Base-by-base conservation (phyloP, 2,329 filamentous ascomycete species). In the Neocucurbitaria cava region DNA sequence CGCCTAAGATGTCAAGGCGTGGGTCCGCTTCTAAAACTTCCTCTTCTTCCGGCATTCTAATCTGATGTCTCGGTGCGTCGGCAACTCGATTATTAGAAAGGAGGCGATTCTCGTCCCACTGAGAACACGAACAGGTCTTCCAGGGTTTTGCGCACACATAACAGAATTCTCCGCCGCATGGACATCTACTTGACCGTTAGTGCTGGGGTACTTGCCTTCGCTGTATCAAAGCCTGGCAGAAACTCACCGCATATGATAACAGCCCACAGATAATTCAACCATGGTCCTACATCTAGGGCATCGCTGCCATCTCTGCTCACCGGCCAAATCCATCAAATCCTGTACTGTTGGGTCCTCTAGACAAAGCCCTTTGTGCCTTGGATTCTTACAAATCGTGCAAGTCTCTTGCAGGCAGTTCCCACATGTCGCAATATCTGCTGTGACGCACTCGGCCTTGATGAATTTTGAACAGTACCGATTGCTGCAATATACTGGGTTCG, bases 121-220 rank as follows among this genome's bases (percentile, higher is more conserved):
- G 49, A 43, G 46, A 41, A 45, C 56, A 62, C 5, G 23, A 17
- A 28, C 60, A 59, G 11, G 54, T 58, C 51, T 61, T 63, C 65
- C 65, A 66, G 5, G 5, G 44, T 28, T 82, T 84, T 31, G 84
- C 85, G 64, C 86, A 89, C 4, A 85, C 80, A 62, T 87, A 89
- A 74, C 89, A 92, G 66, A 92, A 91, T 58, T 90, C 81, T 7
- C 86, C 84, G 55, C 84, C 83, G 73, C 89, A 92, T 38, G 39
- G 48, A 43, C 59, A 62, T 47, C 59, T 58, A 20, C 13, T 3
- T 1, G 9, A n/a, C 44, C 13, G 24, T 56, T 41, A 54, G 44
- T 23, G 3, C 30, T 31, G 30, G 3, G 15, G 10, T 31, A 3
- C 10, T 13, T 31, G 5, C 10, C 30, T 13, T 7, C n/a, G 5